Evolutionary conservation across 2,329 filamentous ascomycete species (phyloP), one percentile per base, ranked within the genome.

Genomic region (Tetracladium maxilliforme): DNA sequence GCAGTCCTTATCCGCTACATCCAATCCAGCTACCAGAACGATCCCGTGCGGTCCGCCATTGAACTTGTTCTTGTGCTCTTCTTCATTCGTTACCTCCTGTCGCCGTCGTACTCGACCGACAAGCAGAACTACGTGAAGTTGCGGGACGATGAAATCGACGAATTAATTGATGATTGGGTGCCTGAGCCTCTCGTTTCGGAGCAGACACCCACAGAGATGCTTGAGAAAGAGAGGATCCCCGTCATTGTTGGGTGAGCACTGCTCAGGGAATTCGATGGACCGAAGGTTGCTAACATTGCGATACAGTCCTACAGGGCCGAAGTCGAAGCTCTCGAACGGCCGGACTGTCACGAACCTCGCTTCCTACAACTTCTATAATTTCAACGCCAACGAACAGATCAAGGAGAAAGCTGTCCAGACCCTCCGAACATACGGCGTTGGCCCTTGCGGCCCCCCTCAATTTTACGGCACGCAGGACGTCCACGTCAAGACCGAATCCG

Each of bases 381-480:
- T 98, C 51, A 82, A 92, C 35, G 71, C 72, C 26, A 94, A 93
- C 47, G 87, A 95, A 33, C 69, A 75, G 18, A 74, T 98, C 42
- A 93, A 92, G 45, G 84, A 94, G 40, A 92, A 93, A 50, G 90
- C 87, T 2, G 84, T 98, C 33, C 77, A 87, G 49, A 92, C 86
- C 1, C 67, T 98, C 19, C 80, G 87, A 31, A 92, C 81, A 12
- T 98, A 98, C 42, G 90, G 90, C 29, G 92, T 98, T 20, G 92
- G 90, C 7, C 87, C 90, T 29, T 98, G 90, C 47, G 90, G 90
- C 12, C 90, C 90, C 11, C 90, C 90, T 6, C 86, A 92, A 35
- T 98, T 98, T 57, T 98, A 98, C 56, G 90, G 86, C 36, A 98
- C 84, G 16, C 87, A 95, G 49, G 90, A 98, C 52, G 86, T 95